A percentile compares a stretch with the other conserved stretches of the same genome.
Conservation (phyloP, 2,329 filamentous ascomycete species). For the Passalora sequoiae region DNA sequence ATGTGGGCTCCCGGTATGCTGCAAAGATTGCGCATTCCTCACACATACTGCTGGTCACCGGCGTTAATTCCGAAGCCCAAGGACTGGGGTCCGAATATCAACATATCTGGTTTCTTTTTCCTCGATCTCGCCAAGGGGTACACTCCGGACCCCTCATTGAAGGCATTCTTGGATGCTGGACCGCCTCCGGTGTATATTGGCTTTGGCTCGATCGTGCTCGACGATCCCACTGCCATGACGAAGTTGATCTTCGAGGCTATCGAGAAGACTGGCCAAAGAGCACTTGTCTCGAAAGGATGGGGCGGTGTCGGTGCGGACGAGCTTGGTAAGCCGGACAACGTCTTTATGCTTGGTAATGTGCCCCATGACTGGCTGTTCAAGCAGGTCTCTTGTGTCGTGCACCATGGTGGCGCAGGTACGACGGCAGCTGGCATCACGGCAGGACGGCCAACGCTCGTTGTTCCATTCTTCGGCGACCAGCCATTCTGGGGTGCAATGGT, state of each 20-base stretch:
- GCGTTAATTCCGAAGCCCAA: slow-evolving; percentile 71
- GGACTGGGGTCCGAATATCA: slow-evolving; percentile 69
- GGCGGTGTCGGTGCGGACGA: slow-evolving; percentile 42
- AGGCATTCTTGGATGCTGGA: slow-evolving; percentile 61
- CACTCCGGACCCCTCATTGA: slow-evolving; percentile 60
- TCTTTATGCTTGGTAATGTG: slow-evolving; percentile 51
- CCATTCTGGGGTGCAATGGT: slow-evolving; percentile 54
- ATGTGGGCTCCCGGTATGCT: slow-evolving; percentile 80
- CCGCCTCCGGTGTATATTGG: slow-evolving; percentile 75
- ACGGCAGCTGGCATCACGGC: slow-evolving; percentile 52
- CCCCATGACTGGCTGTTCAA: slow-evolving; percentile 58
- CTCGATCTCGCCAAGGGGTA: slow-evolving; percentile 63
- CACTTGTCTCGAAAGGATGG: slow-evolving; percentile 54
- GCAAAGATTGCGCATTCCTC: slow-evolving; percentile 69
- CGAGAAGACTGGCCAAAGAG: slow-evolving; percentile 46
- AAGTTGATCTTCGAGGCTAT: slow-evolving; percentile 68
- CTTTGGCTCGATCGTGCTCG: slow-evolving; percentile 77
- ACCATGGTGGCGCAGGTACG: slow-evolving; percentile 57
- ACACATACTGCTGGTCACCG: slow-evolving; percentile 89
- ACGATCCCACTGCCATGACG: slow-evolving; percentile 67
- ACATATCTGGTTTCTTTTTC: slow-evolving; percentile 72
- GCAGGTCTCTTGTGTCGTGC: slow-evolving; percentile 51
- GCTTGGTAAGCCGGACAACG: slow-evolving; percentile 37
- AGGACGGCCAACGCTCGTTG: slow-evolving; percentile 49
- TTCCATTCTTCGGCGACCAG: slow-evolving; percentile 56